Percentiles rank a stretch among this genome's conserved stretches.
phyloP scores from a whole-genome alignment of 192 early-diverging fungal genomes.

The Mortierella hygrophila region DNA sequence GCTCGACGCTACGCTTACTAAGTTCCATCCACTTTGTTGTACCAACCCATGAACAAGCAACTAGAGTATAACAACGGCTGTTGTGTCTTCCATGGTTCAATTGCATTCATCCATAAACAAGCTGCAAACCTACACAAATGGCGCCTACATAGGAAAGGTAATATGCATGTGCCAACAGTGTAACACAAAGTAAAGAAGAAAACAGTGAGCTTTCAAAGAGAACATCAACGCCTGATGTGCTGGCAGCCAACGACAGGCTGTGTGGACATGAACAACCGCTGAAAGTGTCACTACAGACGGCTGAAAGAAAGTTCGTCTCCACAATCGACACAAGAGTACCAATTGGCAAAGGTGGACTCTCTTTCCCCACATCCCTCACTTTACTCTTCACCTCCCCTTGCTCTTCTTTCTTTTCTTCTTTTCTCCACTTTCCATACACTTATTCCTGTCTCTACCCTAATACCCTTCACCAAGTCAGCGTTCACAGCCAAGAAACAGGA shows the following conservation, averaged over 20 bases:
- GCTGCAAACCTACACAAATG: too few relatives aligned
- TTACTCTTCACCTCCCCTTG: slow-evolving; percentile 2
- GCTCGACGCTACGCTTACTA: not conserved
- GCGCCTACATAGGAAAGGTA: too few relatives aligned
- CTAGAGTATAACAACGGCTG: not conserved
- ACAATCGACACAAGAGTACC: not conserved
- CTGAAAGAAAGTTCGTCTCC: not conserved
- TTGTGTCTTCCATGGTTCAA: not conserved
- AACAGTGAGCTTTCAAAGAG: not conserved
- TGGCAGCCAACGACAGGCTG: slow-evolving; percentile 40
- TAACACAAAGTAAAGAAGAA: not conserved
- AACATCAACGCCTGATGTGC: slow-evolving; percentile 18
- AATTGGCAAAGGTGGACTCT: not conserved
- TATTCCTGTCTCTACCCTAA: too few relatives aligned
- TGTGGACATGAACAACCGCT: not conserved
- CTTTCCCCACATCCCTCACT: slow-evolving; percentile 2
- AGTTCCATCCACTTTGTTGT: not conserved
- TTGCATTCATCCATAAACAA: not conserved
- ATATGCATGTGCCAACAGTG: not conserved
- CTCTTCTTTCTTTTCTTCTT: not conserved
- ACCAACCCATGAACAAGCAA: not conserved
- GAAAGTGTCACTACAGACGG: slow-evolving; percentile 4
- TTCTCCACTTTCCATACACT: not conserved
- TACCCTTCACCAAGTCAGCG: not conserved
- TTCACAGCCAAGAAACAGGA: not conserved